Conservation (phyloP, 371 early-diverging fungal species). For the Smittium mucronatum region DNA sequence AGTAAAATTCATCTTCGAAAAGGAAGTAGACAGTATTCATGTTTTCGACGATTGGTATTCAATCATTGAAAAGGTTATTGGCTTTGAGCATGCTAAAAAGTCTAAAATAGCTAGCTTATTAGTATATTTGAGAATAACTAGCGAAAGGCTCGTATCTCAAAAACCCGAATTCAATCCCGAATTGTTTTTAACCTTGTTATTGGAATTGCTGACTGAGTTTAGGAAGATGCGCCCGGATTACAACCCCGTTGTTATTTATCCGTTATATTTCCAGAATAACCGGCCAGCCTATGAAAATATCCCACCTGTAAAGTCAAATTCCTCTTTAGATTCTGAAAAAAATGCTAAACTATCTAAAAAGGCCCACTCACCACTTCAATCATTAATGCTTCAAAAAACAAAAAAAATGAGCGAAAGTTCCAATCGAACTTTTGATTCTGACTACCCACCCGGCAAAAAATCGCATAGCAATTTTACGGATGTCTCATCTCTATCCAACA, state of each 20-base stretch:
- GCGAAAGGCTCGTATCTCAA: conserved; percentile 28
- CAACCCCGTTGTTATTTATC: conserved; percentile 16
- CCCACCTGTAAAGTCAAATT: background rate
- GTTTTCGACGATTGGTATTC: conserved; percentile 14
- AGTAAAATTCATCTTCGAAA: conserved; percentile 7
- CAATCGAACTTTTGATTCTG: background rate
- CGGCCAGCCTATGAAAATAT: background rate
- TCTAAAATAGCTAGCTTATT: conserved; percentile 22
- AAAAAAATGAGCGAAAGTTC: background rate
- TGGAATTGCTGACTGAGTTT: conserved; percentile 32
- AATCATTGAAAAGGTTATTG: conserved; percentile 20
- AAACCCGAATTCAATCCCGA: conserved; percentile 32
- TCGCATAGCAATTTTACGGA: no score
- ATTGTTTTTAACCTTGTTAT: conserved; percentile 25
- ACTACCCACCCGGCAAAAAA: background rate
- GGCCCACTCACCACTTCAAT: background rate
- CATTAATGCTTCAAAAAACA: background rate
- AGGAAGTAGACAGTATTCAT: conserved; percentile 16
- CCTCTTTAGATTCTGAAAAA: background rate
- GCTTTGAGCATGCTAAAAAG: conserved; percentile 20
- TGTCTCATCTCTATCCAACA: no score
- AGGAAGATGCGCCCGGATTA: conserved; percentile 34
- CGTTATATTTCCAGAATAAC: conserved; percentile 17
- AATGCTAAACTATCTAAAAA: background rate
- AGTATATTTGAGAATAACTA: conserved; percentile 22